These are phyloP conservation scores for Jasminum sambac DNA, from an alignment of 257 asterid genomes.

Conservation along the genomic window DNA sequence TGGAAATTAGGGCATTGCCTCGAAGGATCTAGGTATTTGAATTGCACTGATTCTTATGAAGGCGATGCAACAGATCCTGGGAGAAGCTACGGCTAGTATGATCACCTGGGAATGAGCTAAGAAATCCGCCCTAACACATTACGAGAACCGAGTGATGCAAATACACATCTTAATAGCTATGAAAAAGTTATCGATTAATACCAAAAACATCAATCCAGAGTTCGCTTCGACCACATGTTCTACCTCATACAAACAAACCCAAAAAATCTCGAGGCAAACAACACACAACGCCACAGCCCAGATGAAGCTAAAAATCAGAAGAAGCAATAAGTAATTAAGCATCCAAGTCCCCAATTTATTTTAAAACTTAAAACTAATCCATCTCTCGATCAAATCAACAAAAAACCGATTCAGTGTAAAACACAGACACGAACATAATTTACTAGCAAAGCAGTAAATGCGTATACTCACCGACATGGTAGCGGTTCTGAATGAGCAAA, in stretches of 20 bases:
- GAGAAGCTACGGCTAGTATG: neutral
- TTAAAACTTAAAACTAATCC: neutral
- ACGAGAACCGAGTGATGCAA: neutral
- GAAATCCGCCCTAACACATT: neutral
- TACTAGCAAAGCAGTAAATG: neutral
- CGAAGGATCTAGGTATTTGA: too few relatives aligned
- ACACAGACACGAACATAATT: neutral
- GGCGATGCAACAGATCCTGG: neutral
- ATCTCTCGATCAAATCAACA: constrained; percentile 20
- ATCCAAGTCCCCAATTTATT: neutral
- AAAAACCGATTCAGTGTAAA: constrained; percentile 17
- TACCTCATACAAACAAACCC: neutral
- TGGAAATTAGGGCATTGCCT: too few relatives aligned
- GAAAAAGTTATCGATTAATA: neutral
- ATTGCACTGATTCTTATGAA: neutral
- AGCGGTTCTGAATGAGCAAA: constrained; percentile 7
- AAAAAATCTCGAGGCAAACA: neutral
- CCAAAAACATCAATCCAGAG: neutral
- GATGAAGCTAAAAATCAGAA: constrained; percentile 3
- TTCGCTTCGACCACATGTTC: neutral
- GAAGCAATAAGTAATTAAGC: neutral
- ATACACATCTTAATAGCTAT: neutral
- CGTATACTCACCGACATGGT: constrained; percentile 58
- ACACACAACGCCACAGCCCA: neutral
- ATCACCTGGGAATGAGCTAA: neutral